Evolutionary conservation across 345 rosid species (phyloP).

Genomic region (Rhodamnia argentea): DNA sequence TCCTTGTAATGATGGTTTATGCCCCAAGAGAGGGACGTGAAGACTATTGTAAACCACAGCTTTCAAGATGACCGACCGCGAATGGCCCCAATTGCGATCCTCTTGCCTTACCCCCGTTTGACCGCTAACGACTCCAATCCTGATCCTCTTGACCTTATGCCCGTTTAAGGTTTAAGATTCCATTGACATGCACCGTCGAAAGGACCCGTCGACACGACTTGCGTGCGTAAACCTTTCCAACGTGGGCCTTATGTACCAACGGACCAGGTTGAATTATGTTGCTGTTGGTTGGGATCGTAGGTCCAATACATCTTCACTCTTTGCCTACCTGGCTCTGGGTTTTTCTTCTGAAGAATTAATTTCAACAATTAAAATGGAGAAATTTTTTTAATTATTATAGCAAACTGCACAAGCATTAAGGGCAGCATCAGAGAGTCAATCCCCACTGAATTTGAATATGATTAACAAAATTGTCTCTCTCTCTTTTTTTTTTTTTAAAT

Average conservation of each 20-base stretch:
- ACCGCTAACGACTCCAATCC: too few relatives aligned
- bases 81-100: neutral
- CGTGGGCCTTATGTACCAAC: neutral
- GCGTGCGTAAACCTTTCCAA: fast-evolving
- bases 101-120: too few relatives aligned
- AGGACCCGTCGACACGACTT: too few relatives aligned
- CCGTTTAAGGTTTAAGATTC: neutral
- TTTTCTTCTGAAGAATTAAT: neutral
- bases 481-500: neutral
- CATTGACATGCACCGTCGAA: neutral
- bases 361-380: neutral
- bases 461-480: neutral
- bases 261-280: neutral
- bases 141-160: neutral
- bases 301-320: neutral
- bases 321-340: neutral
- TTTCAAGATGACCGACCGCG: too few relatives aligned
- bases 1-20: neutral
- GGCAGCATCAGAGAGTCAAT: neutral
- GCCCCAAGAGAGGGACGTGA: neutral
- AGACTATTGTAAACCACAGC: too few relatives aligned
- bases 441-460: neutral
- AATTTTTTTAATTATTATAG: neutral
- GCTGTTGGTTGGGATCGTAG: neutral
- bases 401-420: neutral